phyloP scores from a whole-genome alignment of 805 yeast genomes.

The Wickerhamomyces ciferrii region DNA sequence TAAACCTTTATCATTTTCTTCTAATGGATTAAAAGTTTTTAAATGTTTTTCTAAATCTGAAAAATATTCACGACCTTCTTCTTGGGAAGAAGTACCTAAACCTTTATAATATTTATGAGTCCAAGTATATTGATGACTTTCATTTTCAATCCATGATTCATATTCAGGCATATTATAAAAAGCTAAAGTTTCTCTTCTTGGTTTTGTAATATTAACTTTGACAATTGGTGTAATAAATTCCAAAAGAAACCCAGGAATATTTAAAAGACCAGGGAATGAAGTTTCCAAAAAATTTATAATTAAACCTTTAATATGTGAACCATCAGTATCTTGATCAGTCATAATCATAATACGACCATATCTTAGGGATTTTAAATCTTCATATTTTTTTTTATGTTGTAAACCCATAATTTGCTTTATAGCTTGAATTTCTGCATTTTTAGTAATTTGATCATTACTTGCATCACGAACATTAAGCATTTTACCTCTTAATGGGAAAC shows the following conservation, averaged over 20 bases:
- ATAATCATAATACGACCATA: slow-evolving; percentile 98
- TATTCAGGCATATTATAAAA: slow-evolving; percentile 96
- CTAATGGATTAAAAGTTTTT: slow-evolving; percentile 77
- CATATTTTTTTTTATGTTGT: slow-evolving; percentile 85
- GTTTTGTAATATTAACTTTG: slow-evolving; percentile 73
- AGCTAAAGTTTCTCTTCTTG: slow-evolving; percentile 54
- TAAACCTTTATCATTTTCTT: slow-evolving; percentile 67
- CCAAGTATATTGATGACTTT: slow-evolving; percentile 74
- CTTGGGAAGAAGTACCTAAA: slow-evolving; percentile 87
- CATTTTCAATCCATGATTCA: slow-evolving; percentile 86
- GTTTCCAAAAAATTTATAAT: slow-evolving; percentile 89
- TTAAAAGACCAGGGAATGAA: slow-evolving; percentile 88
- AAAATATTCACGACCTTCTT: slow-evolving; percentile 86
- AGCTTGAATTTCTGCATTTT: slow-evolving; percentile 92
- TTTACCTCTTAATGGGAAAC: slow-evolving; percentile 94
- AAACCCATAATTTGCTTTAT: slow-evolving; percentile 92
- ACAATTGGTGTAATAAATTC: slow-evolving; percentile 97
- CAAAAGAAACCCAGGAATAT: slow-evolving; percentile 84
- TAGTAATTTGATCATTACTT: slow-evolving; percentile 88
- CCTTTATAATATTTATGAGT: slow-evolving; percentile 96
- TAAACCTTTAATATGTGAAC: slow-evolving; percentile 95
- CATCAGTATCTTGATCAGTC: slow-evolving; percentile 99
- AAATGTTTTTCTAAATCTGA: slow-evolving; percentile 78
- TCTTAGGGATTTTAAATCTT: slow-evolving; percentile 67
- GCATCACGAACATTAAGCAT: slow-evolving; percentile 95